A percentile compares a stretch with the other conserved stretches of the same genome.
Evolutionary conservation across 768 basidiomycete genomes (phyloP).

Genomic region (Termitomyces heimii): DNA sequence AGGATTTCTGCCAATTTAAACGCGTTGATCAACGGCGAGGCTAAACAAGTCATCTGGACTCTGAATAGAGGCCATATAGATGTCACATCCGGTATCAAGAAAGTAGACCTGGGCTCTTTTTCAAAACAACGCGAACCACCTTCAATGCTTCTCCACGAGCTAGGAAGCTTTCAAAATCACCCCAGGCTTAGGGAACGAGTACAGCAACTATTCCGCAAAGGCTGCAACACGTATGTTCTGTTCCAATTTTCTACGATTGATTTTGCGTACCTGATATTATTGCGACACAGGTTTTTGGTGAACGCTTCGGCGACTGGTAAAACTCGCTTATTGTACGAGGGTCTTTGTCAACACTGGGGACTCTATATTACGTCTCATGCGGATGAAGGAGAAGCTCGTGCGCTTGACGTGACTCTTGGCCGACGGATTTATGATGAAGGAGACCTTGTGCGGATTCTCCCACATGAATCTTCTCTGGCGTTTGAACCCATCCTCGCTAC

Average conservation of each 20-base stretch:
- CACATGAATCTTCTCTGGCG: background rate
- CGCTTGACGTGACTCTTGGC: background rate
- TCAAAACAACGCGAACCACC: background rate
- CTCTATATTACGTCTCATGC: background rate
- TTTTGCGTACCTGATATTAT: background rate
- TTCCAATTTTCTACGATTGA: too few species aligned
- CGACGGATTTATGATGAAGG: background rate
- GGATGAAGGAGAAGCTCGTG: background rate
- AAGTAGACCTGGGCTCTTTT: background rate
- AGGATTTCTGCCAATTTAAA: background rate
- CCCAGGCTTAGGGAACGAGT: background rate
- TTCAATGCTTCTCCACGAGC: background rate
- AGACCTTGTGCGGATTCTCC: background rate
- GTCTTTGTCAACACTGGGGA: background rate
- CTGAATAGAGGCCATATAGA: background rate
- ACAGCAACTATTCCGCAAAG: background rate
- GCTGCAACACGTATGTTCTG: background rate
- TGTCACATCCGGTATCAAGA: background rate
- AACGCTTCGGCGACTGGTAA: conserved; percentile 4
- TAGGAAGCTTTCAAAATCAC: background rate
- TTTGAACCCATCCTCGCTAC: background rate
- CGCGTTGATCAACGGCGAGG: background rate
- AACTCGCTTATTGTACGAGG: background rate
- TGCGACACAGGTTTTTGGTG: background rate
- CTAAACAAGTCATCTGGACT: background rate